phyloP scores from a whole-genome alignment of 2,329 filamentous ascomycete genomes.

The Trichoderma sp. region DNA sequence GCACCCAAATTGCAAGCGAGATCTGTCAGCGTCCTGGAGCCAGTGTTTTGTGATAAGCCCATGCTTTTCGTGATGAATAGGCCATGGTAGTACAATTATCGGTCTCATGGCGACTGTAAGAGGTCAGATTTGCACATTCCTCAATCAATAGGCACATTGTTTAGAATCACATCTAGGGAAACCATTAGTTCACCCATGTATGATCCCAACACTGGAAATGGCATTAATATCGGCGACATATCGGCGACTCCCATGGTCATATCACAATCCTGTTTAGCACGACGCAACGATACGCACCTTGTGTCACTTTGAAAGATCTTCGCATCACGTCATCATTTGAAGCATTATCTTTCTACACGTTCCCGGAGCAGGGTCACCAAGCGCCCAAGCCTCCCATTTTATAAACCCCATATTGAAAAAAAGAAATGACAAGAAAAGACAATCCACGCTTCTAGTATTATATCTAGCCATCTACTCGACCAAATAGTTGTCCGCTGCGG shows the following conservation, averaged over 20 bases:
- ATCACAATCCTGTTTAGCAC: background rate
- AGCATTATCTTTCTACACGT: constrained; percentile 22
- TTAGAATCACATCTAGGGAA: background rate
- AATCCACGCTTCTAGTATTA: constrained; percentile 20
- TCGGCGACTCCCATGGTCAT: background rate
- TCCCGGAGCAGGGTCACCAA: constrained; percentile 23
- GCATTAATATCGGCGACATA: background rate
- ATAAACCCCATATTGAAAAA: constrained; percentile 8
- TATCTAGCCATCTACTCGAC: constrained; percentile 59
- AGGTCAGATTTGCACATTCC: background rate
- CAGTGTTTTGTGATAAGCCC: background rate
- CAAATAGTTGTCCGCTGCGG: constrained; percentile 69
- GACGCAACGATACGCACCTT: background rate
- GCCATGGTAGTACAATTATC: too few relatives aligned
- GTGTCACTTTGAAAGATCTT: background rate
- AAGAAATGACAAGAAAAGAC: background rate
- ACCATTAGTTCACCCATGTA: background rate
- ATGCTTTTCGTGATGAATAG: background rate
- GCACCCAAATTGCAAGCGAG: background rate
- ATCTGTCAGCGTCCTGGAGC: background rate
- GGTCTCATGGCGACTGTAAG: background rate
- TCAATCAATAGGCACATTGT: background rate
- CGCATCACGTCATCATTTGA: constrained; percentile 17
- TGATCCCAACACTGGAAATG: background rate
- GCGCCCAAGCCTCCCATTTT: constrained; percentile 26